Percentiles rank a stretch among this genome's conserved stretches.
phyloP scores from a whole-genome alignment of 2,329 filamentous ascomycete species.

The Pseudogymnoascus sp. region DNA sequence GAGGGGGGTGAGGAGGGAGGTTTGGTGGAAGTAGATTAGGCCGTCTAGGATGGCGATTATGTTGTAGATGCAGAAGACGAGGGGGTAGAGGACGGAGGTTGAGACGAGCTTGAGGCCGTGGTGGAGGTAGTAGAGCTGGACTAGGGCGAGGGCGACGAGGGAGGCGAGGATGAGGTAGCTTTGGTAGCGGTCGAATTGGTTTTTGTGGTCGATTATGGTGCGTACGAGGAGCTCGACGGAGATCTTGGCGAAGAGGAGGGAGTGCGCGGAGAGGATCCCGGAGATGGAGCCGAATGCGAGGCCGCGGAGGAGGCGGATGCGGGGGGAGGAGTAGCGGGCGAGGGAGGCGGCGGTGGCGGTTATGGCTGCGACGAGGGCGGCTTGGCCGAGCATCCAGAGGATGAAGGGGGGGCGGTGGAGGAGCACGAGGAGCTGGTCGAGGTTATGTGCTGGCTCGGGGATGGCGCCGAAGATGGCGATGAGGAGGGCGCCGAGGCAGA shows the following conservation, averaged over 20 bases:
- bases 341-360: constrained; percentile 55
- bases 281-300: constrained; percentile 85
- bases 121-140: constrained; percentile 92
- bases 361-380: constrained; percentile 62
- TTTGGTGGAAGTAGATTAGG: constrained; percentile 92
- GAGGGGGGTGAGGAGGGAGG: constrained; percentile 65
- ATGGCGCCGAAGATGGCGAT: constrained; percentile 94
- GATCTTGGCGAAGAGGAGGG: constrained; percentile 87
- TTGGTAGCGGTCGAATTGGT: constrained; percentile 93
- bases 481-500: constrained; percentile 78
- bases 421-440: constrained; percentile 72
- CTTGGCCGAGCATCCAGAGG: constrained; percentile 79
- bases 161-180: constrained; percentile 85
- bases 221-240: constrained; percentile 88
- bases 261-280: constrained; percentile 89
- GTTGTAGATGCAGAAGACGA: constrained; percentile 98
- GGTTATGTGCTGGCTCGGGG: constrained; percentile 80
- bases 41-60: constrained; percentile 97
- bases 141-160: constrained; percentile 73
- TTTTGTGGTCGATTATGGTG: constrained; percentile 76
- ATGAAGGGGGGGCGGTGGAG: constrained; percentile 70
- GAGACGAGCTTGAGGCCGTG: constrained; percentile 89
- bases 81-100: constrained; percentile 89
- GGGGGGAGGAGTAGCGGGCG: constrained; percentile 48
- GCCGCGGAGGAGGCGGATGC: constrained; percentile 69